phyloP scores from a whole-genome alignment of 257 asterid genomes.

The Marsdenia floribunda region DNA sequence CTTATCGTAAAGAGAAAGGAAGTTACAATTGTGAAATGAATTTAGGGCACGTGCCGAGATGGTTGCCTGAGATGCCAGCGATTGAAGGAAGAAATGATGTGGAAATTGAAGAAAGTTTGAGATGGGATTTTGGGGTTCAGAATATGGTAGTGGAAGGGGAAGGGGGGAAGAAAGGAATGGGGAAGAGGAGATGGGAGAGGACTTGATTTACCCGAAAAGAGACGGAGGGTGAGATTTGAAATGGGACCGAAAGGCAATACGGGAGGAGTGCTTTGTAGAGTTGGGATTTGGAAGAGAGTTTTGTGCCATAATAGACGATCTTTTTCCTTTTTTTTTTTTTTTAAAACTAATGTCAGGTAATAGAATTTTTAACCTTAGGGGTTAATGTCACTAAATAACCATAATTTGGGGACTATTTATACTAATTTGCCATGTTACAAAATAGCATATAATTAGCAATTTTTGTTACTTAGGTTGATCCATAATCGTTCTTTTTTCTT shows the following conservation, averaged over 20 bases:
- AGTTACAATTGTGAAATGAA: slow-evolving; percentile 13
- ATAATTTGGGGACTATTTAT: too few species aligned
- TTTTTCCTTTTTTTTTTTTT: too few species aligned
- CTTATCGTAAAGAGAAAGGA: slow-evolving; percentile 2
- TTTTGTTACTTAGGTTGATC: too few species aligned
- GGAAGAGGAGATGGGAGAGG: neutral
- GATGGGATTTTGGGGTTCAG: slow-evolving; percentile 21
- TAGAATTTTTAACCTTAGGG: too few species aligned
- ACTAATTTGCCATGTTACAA: too few species aligned
- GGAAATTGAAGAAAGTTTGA: slow-evolving; percentile 13
- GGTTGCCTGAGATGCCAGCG: slow-evolving; percentile 46
- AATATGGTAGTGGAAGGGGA: neutral
- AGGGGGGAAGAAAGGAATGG: neutral
- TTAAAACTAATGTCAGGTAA: too few species aligned
- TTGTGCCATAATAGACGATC: slow-evolving; percentile 23
- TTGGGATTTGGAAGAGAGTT: slow-evolving; percentile 36
- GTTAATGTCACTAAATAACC: too few species aligned
- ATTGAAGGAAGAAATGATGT: slow-evolving; percentile 17
- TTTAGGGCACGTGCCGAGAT: slow-evolving; percentile 42
- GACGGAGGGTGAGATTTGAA: slow-evolving; percentile 15
- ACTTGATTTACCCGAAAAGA: slow-evolving; percentile 9
- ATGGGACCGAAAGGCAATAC: slow-evolving; percentile 4
- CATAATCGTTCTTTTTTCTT: too few species aligned
- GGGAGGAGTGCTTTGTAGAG: slow-evolving; percentile 18
- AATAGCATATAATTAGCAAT: too few species aligned